A percentile compares a stretch with the other conserved stretches of the same genome.
Conservation (phyloP, 306 rosid genomes). For the Cicer pinnatifidum region DNA sequence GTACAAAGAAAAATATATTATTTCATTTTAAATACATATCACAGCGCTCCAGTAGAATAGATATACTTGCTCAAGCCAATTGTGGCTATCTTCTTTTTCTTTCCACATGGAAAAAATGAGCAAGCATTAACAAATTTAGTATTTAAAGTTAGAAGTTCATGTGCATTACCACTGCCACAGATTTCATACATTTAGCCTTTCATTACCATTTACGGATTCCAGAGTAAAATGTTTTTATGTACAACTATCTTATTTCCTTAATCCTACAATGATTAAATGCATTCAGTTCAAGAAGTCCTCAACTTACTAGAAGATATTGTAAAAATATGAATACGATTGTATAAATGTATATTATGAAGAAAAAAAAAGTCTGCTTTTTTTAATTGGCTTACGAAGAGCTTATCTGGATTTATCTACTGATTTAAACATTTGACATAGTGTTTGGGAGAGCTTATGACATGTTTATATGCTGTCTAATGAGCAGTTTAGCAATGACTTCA, state of each 20-base stretch:
- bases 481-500: constrained; percentile 5
- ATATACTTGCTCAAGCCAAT: constrained; percentile 8
- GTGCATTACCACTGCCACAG: constrained; percentile 2
- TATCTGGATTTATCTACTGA: not conserved
- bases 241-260: constrained; percentile 18
- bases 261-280: constrained; percentile 35
- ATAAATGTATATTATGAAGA: not conserved
- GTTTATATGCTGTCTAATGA: not conserved
- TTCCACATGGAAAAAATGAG: constrained; percentile 8
- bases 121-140: not conserved
- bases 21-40: constrained; percentile 32
- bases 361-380: not conserved
- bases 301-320: constrained; percentile 1
- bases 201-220: constrained; percentile 17
- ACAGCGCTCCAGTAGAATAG: constrained; percentile 1
- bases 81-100: constrained; percentile 1
- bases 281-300: constrained; percentile 16
- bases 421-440: not conserved
- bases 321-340: not conserved
- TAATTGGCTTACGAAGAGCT: not conserved
- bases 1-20: constrained; percentile 14
- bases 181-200: constrained; percentile 21
- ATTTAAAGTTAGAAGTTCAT: constrained; percentile 7
- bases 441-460: not conserved
- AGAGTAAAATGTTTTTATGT: constrained; percentile 2